Percentiles rank a stretch among this genome's conserved stretches.
These are phyloP conservation scores for Amanita polypyramis DNA, from an alignment of 768 basidiomycete species.

Conservation along the genomic window DNA sequence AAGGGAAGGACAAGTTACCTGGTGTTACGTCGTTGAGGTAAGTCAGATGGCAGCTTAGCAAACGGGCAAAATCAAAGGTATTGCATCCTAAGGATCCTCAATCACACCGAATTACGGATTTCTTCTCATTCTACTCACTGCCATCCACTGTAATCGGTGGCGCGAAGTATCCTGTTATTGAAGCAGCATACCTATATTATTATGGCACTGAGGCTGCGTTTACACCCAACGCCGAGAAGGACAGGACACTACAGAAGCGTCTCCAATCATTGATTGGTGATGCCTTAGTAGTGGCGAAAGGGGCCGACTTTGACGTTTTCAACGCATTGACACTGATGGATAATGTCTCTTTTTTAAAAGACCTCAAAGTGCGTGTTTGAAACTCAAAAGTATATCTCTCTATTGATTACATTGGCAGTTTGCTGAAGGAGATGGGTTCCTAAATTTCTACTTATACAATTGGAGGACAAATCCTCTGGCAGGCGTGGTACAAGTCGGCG, in stretches of 20 bases:
- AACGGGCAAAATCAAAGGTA: not conserved
- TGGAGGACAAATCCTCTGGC: conserved; percentile 80
- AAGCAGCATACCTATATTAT: conserved; percentile 94
- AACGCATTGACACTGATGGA: conserved; percentile 96
- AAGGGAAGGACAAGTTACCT: conserved; percentile 78
- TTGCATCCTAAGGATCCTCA: conserved; percentile 52
- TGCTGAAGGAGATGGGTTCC: conserved; percentile 82
- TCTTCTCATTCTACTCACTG: conserved; percentile 94
- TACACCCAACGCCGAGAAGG: conserved; percentile 47
- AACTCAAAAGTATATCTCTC: not conserved
- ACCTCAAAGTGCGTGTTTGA: conserved; percentile 57
- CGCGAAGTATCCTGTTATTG: conserved; percentile 58
- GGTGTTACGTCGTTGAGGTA: conserved; percentile 95
- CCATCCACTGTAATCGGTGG: conserved; percentile 87
- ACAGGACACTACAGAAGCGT: conserved; percentile 53
- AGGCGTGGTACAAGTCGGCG: conserved; percentile 49
- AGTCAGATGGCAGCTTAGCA: conserved; percentile 9
- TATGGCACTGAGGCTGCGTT: conserved; percentile 81
- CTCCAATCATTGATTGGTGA: conserved; percentile 68
- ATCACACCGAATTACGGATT: conserved; percentile 82
- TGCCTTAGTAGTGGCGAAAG: conserved; percentile 69
- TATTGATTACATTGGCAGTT: conserved; percentile 42
- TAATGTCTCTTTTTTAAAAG: conserved; percentile 70
- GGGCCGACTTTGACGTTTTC: conserved; percentile 90
- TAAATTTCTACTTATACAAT: conserved; percentile 93